A percentile compares a stretch with the other conserved stretches of the same genome.
phyloP scores from a whole-genome alignment of 2,329 filamentous ascomycete species.

The Gaeumannomyces sp. region DNA sequence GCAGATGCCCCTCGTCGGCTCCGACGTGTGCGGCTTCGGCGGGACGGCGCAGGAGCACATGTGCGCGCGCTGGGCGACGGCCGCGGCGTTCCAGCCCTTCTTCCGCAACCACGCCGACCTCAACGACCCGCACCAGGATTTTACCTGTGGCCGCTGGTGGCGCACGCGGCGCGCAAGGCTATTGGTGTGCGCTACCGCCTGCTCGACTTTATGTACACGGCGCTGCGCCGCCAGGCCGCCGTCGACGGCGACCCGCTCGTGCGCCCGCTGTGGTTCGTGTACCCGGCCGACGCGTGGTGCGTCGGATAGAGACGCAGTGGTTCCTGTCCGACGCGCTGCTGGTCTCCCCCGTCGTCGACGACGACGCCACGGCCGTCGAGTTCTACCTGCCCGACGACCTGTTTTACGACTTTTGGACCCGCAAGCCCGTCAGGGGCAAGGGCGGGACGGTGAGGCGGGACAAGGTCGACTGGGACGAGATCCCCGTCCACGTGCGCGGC shows the following conservation, averaged over 20 bases:
- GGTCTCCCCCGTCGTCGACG: conserved; percentile 41
- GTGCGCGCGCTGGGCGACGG: conserved; percentile 68
- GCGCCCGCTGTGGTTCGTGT: conserved; percentile 66
- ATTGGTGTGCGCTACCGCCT: conserved; percentile 69
- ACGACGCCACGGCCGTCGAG: conserved; percentile 36
- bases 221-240: conserved; percentile 52
- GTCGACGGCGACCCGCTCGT: conserved; percentile 56
- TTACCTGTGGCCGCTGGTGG: conserved; percentile 61
- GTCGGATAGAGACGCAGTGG: conserved; percentile 44
- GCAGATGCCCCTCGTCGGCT: conserved; percentile 62
- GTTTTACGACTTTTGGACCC: conserved; percentile 43
- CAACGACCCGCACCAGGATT: conserved; percentile 54
- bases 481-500: conserved; percentile 65
- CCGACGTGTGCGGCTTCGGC: conserved; percentile 73
- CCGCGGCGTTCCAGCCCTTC: conserved; percentile 70
- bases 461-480: conserved; percentile 53
- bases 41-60: conserved; percentile 60
- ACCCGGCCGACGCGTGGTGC: conserved; percentile 45
- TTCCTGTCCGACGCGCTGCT: conserved; percentile 43
- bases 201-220: conserved; percentile 79
- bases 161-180: conserved; percentile 58
- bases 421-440: conserved; percentile 34
- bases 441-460: conserved; percentile 34
- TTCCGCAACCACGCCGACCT: conserved; percentile 66
- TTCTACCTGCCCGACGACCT: conserved; percentile 44